Base-by-base conservation (phyloP, 2,329 filamentous ascomycete genomes). In the Apiospora sp. region DNA sequence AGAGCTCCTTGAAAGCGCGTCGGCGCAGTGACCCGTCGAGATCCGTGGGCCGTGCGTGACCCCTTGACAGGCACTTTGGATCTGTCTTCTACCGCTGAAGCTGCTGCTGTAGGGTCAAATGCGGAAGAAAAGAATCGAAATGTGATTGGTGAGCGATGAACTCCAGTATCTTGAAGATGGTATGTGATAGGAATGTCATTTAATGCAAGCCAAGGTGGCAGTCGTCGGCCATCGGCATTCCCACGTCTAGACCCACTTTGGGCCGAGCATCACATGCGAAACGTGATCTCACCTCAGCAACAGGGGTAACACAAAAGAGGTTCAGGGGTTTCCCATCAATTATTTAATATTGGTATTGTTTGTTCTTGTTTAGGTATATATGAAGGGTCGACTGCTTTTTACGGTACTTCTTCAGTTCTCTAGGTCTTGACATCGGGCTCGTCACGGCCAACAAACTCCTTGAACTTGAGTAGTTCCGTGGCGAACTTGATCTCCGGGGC, bases 341-440 rank as follows among this genome's bases (percentile, higher is more conserved):
- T 64, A 64, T 41, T 8, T 64, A 22, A 37, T 64, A 24, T 64
- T n/a, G 34, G 67, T 37, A 48, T 70, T 43, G 37, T 16, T 51
- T 70, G 12, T n/a, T 69, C 6, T 70, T 70, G 30, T 24, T 58
- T 70, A 41, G 34, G 41, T 22, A 41, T 22, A 34, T n/a, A 34
- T n/a, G 22, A 48, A 46, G 27, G 67, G 24, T 49, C 14, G 37
- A 34, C 44, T 34, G 34, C 27, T 34, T 49, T 49, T 34, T 34
- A 69, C 24, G 34, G 14, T 16, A 37, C 27, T 8, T 30, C 44
- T 14, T 22, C 27, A 5, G 27, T 69, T 27, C n/a, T 71, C 85
- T 92, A 98, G 74, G 96, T 99, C 92, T 95, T 97, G 80, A 99
- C 96, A 85, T 98, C 94, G 48, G 96, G 96, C 87, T 98, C 93